Base-by-base conservation (phyloP, 352 stramenopile genomes). In the Globisporangium spinosum region DNA sequence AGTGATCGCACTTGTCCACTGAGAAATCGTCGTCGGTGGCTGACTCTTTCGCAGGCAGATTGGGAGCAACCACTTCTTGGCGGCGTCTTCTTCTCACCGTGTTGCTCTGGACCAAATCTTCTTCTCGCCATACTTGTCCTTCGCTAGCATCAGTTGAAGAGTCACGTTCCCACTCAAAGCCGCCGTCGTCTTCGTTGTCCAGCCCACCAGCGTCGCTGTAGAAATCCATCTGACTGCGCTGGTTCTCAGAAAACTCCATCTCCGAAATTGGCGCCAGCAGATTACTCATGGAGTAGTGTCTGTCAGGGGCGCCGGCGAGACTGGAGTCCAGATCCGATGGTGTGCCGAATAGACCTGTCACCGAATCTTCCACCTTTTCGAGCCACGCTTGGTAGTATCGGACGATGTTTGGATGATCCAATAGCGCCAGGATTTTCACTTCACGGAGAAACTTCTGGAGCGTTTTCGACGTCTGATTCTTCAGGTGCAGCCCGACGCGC, bases 341-440 rank as follows among this genome's bases (percentile, higher is more conserved):
- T 17, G 63, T 72, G 22, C 70, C 73, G 6, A 69, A 73, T 9
- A 70, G 45, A 29, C 29, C 64, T 6, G 35, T 70, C 45, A 65
- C 64, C 4, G 69, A 77, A 58, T 93, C 77, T 67, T 90, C 88
- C 3, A 97, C 81, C 57, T 92, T 95, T 64, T 97, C 90, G 5
- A 97, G 72, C 90, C 90, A 97, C 20, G 90, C 90, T 69, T 93
- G 82, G 65, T 98, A 98, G 71, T 95, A 96, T 27, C 93, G 79
- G 2, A 98, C 93, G 58, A 98, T 96, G 77, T 98, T 98, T 0
- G 89, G 79, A 80, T 98, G 93, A 73, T 98, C 93, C 38, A 98
- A 74, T 43, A 94, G 66, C 3, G 92, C 93, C 34, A 98, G 70
- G 73, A 97, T 97, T 65, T 97, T 94, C 7, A 98, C 92, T 77